A percentile compares a stretch with the other conserved stretches of the same genome.
phyloP scores from a whole-genome alignment of 1,139 yeast species.

The Yamadazyma siamensis region DNA sequence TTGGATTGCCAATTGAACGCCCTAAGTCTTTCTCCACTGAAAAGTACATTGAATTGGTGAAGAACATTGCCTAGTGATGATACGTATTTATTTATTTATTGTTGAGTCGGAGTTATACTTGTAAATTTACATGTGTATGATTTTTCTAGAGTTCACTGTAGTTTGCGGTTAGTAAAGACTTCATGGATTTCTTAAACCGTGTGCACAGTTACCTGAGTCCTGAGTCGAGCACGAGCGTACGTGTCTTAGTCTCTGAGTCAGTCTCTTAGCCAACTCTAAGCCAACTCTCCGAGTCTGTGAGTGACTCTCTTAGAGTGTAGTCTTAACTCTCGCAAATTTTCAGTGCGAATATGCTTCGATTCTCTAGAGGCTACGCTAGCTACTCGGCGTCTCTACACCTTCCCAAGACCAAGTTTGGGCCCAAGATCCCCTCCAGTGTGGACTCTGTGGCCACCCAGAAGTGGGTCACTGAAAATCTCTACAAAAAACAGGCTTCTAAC shows the following conservation, averaged over 20 bases:
- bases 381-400: constrained; percentile 37
- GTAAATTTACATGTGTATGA: too few species aligned
- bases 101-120: too few species aligned
- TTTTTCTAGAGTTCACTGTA: too few species aligned
- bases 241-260: too few species aligned
- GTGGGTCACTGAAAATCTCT: constrained; percentile 28
- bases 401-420: constrained; percentile 40
- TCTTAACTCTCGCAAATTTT: too few species aligned
- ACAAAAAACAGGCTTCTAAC: constrained; percentile 10
- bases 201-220: too few species aligned
- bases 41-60: constrained; percentile 61
- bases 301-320: too few species aligned
- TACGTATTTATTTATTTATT: constrained; percentile 12
- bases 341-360: constrained; percentile 5
- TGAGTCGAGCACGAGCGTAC: too few species aligned
- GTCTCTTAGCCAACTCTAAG: too few species aligned
- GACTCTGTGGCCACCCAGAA: constrained; percentile 23
- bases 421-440: constrained; percentile 36
- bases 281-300: too few species aligned
- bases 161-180: too few species aligned
- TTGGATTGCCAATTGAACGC: constrained; percentile 95
- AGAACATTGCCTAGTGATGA: constrained; percentile 28
- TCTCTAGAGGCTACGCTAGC: constrained; percentile 5
- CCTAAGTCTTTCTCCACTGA: constrained; percentile 91
- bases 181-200: too few species aligned